phyloP scores from a whole-genome alignment of 148 eudicot genomes.

The Rhododendron mucronatum region DNA sequence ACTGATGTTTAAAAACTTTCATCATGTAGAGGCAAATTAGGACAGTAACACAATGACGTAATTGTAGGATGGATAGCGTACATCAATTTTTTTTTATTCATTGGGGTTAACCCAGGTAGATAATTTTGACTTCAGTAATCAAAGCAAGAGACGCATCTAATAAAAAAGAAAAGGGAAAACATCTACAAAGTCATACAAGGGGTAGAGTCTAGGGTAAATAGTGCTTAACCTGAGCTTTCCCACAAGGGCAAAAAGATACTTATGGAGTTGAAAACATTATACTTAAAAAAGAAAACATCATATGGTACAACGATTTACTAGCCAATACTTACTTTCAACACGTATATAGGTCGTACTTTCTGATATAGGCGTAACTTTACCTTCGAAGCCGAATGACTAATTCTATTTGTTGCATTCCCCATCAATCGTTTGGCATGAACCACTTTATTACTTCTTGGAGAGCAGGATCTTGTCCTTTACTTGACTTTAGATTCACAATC shows the following conservation, averaged over 20 bases:
- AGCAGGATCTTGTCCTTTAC: conserved; percentile 1
- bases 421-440: background rate
- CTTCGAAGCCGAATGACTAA: background rate
- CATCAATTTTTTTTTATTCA: background rate
- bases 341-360: background rate
- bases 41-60: background rate
- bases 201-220: background rate
- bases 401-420: background rate
- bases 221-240: background rate
- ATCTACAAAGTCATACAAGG: background rate
- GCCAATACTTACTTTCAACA: background rate
- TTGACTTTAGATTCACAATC: background rate
- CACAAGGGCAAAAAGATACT: background rate
- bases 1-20: background rate
- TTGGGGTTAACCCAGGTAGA: no score
- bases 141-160: background rate
- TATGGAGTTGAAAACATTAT: background rate
- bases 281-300: no score
- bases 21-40: background rate
- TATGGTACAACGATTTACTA: no score
- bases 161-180: background rate
- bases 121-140: no score
- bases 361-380: background rate
- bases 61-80: background rate
- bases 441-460: background rate